Base-by-base conservation (phyloP, 2,329 filamentous ascomycete genomes). In the Beauveria sp. region DNA sequence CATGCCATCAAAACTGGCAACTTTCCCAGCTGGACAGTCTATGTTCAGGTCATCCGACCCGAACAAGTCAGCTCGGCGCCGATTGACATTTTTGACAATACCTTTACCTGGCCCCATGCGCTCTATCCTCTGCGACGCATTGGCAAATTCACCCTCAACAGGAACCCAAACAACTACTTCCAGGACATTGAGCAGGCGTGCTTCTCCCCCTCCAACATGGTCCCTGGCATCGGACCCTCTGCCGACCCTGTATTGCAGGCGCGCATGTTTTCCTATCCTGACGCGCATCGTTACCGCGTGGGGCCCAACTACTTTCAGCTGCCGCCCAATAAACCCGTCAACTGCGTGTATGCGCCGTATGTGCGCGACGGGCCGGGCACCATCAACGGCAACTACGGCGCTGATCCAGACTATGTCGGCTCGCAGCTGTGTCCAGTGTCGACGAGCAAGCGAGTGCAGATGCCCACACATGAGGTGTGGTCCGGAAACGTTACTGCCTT, bases 121-220 rank as follows among this genome's bases (percentile, higher is more conserved):
- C 79, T 86, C 52, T 83, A 86, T 30, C 86, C 87, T 2, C 75
- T 87, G 14, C 78, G 83, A 20, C 80, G 77, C 51, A 78, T 90
- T 59, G 86, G 86, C 54, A 80, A 80, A 63, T 73, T 90, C 62
- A 87, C 82, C 0, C 78, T 90, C 26, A 87, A 88, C 73, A 78
- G 79, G 70, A 89, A 89, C 69, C 53, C 49, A 4, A 52, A 10
- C 16, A 56, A 90, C 73, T 89, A 88, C 75, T 88, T 89, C 67
- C 79, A 81, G 52, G 87, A 91, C 68, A 82, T 88, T 52, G 86
- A 90, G 70, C 86, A 89, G 72, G 81, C 83, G 0, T 83, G 84
- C 0, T 90, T 89, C 67, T 85, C 83, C 0, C 86, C 87, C 0
- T 82, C 81, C 0, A 85, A 82, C 63, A 75, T 89, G 70, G 83